These are phyloP conservation scores for Flaveria ramosissima DNA, from an alignment of 129 eudicot species.

Conservation along the genomic window DNA sequence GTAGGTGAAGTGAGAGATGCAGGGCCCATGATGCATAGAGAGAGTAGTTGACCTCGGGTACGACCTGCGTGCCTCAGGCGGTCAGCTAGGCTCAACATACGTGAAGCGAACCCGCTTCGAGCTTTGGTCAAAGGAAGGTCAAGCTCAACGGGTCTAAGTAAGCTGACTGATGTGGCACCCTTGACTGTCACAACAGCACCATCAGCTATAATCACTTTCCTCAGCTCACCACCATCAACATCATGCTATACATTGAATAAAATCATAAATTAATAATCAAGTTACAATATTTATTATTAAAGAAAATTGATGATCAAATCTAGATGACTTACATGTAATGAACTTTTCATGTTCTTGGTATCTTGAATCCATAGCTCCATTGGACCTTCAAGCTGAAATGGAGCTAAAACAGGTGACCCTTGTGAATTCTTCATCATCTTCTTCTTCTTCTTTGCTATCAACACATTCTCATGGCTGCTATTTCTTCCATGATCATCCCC, in stretches of 20 bases:
- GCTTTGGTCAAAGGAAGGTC: constrained; percentile 72
- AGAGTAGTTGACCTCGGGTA: constrained; percentile 54
- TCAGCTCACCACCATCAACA: constrained; percentile 91
- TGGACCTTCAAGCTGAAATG: constrained; percentile 90
- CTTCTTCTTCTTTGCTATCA: constrained; percentile 49
- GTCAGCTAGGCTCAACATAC: constrained; percentile 71
- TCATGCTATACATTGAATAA: constrained; percentile 63
- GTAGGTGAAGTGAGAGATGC: constrained; percentile 85
- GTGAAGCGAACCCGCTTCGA: constrained; percentile 64
- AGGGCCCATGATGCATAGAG: constrained; percentile 92
- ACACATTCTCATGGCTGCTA: constrained; percentile 49
- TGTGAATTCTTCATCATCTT: constrained; percentile 9
- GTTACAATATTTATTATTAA: no score
- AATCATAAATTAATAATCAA: background rate
- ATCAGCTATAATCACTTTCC: constrained; percentile 85
- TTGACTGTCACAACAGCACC: constrained; percentile 92
- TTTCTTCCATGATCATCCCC: constrained; percentile 42
- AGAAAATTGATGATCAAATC: background rate
- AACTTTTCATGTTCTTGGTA: constrained; percentile 79
- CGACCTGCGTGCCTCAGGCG: constrained; percentile 69
- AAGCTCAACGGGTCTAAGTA: constrained; percentile 82
- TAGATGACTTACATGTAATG: constrained; percentile 69
- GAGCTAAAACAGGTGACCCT: constrained; percentile 68
- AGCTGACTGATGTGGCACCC: constrained; percentile 91
- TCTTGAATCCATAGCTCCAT: constrained; percentile 98